phyloP scores from a whole-genome alignment of 2,329 filamentous ascomycete genomes.

The Chaetomiaceae sp. region DNA sequence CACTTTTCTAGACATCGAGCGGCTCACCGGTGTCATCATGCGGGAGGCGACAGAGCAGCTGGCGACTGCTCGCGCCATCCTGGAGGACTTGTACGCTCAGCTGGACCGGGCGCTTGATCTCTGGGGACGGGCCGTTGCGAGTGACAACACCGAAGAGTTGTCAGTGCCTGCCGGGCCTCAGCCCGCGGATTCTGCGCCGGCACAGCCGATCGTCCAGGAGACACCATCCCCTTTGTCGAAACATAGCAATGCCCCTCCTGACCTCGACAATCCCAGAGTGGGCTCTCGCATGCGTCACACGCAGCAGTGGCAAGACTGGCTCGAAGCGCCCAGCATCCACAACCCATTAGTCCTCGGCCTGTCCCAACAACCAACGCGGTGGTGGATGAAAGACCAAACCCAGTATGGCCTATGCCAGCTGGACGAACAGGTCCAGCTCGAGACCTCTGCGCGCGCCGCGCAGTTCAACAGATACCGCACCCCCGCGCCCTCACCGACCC shows the following conservation, averaged over 20 bases:
- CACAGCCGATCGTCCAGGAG: not conserved
- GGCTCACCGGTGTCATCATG: not conserved
- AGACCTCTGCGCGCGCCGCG: not conserved
- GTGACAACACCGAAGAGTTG: not conserved
- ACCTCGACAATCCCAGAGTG: not conserved
- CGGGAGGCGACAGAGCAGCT: not conserved
- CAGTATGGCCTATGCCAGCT: slow-evolving; percentile 6
- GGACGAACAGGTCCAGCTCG: slow-evolving; percentile 1
- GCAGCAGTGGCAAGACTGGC: not conserved
- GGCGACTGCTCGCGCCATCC: not conserved
- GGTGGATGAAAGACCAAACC: slow-evolving; percentile 6
- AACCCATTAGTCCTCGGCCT: not conserved
- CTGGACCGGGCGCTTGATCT: not conserved
- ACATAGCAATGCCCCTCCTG: not conserved
- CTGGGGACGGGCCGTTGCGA: not conserved
- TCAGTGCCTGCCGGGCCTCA: not conserved
- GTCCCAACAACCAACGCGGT: not conserved
- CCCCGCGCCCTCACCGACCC: not conserved
- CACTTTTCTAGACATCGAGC: not conserved
- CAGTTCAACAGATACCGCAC: not conserved
- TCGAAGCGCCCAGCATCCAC: not conserved
- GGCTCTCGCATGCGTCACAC: not conserved
- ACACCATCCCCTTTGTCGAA: too few relatives aligned
- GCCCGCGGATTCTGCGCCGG: not conserved
- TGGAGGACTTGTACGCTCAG: not conserved